phyloP scores from a whole-genome alignment of 2,329 filamentous ascomycete genomes.

The Zymoseptoria ardabiliae region DNA sequence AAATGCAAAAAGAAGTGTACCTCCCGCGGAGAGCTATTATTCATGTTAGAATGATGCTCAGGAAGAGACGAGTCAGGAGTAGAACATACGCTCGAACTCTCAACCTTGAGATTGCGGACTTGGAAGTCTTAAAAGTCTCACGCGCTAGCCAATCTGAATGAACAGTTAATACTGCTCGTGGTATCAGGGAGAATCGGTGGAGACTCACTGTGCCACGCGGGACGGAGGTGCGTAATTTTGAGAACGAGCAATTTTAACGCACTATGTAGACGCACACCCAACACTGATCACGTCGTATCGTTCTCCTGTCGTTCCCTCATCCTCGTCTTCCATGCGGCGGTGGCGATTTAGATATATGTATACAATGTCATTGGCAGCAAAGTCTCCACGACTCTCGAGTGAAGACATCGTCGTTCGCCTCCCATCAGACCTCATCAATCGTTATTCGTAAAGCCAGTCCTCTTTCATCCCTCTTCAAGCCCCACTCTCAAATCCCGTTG shows the following conservation, averaged over 20 bases:
- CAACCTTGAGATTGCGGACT: not conserved
- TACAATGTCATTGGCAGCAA: too few relatives aligned
- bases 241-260: not conserved
- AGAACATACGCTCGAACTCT: not conserved
- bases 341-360: too few relatives aligned
- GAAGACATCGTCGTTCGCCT: too few relatives aligned
- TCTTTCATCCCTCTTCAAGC: not conserved
- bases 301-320: too few relatives aligned
- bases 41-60: too few relatives aligned
- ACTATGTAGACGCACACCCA: not conserved
- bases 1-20: not conserved
- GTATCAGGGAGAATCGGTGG: not conserved
- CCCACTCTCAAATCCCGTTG: not conserved
- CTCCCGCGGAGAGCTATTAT: not conserved
- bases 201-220: not conserved
- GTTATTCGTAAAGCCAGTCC: not conserved
- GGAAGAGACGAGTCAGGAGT: not conserved
- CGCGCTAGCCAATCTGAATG: not conserved
- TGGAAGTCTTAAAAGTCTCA: not conserved
- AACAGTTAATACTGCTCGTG: not conserved
- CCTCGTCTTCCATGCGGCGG: too few relatives aligned
- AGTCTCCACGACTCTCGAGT: too few relatives aligned
- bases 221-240: not conserved
- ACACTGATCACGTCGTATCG: not conserved
- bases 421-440: not conserved